Evolutionary conservation across 2,329 filamentous ascomycete species (phyloP), one percentile per base, ranked within the genome.

Genomic region (Neoascochyta sp.): DNA sequence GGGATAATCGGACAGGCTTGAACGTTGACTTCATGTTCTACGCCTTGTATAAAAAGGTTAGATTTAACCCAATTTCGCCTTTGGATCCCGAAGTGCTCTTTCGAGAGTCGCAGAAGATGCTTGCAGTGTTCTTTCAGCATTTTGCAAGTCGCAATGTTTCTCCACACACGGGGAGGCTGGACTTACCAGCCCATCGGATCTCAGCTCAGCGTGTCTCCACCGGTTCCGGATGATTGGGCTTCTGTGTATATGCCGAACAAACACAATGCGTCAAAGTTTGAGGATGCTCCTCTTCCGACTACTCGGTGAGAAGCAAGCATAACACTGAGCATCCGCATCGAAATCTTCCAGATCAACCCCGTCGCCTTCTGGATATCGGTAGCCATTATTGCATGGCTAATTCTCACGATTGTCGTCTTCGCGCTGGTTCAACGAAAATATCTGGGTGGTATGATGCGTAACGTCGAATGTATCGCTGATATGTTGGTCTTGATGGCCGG

Each of bases 111-210:
- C 24, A 57, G n/a, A 41, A 41, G 3, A 50, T 47, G 2, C 58
- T 52, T 35, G 32, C 47, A 2, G 53, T 48, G 0, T 59, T 59
- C 34, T 60, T 60, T 29, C 54, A 62, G 19, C 55, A 60, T 22
- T 57, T 36, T 22, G 47, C 44, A 7, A 44, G 43, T 25, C 47
- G 32, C 13, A 39, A 40, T 19, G 9, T 51, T 9, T 41, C 45
- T 11, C 9, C 35, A 5, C 14, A 36, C 3, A 43, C n/a, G 38
- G 1, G 44, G 19, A 1, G 18, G 27, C 5, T 22, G 18, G 18
- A 14, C 13, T 8, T 21, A 22, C 13, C 19, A 29, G 11, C 19
- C 27, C 7, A 23, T 29, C 7, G 27, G 24, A 12, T 19, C 10
- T 2, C 10, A 29, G 8, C 19, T 22, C 9, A 22, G 16, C 16